Conservation (phyloP, 1,139 yeast species). For the Taiozyma sp. region DNA sequence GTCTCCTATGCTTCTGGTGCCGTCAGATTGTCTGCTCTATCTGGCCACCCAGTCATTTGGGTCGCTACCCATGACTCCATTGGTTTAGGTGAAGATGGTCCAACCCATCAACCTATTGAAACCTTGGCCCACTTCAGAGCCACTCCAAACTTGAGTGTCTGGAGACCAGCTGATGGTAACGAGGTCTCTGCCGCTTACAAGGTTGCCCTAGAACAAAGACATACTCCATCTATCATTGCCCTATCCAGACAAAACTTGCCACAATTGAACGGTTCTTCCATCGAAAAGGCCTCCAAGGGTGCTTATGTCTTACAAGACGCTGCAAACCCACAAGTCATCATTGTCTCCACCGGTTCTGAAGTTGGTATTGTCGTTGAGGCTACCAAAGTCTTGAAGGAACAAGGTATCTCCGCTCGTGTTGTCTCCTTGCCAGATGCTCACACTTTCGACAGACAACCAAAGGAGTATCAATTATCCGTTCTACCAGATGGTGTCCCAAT, state of each 20-base stretch:
- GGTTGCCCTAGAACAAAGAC: conserved; percentile 61
- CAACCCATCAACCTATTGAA: conserved; percentile 99
- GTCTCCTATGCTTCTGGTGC: conserved; percentile 99
- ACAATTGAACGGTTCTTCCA: conserved; percentile 87
- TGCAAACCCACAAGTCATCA: conserved; percentile 66
- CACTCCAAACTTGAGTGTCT: conserved; percentile 86
- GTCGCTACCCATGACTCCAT: conserved; percentile 99
- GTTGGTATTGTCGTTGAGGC: conserved; percentile 82
- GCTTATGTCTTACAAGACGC: conserved; percentile 73
- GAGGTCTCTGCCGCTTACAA: conserved; percentile 97
- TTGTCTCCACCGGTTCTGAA: conserved; percentile 96
- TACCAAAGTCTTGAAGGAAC: conserved; percentile 56
- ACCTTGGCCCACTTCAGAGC: conserved; percentile 98
- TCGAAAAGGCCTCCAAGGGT: conserved; percentile 93
- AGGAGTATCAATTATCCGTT: conserved; percentile 75
- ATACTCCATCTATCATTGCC: conserved; percentile 87
- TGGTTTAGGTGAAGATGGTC: conserved; percentile 99
- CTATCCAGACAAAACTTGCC: conserved; percentile 97
- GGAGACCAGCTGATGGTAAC: conserved; percentile 99
- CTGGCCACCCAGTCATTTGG: conserved; percentile 93
- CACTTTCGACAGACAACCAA: conserved; percentile 81
- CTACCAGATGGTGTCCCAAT: conserved; percentile 95
- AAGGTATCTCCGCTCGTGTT: conserved; percentile 73
- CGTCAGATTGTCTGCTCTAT: conserved; percentile 87
- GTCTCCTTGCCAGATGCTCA: conserved; percentile 92